Evolutionary conservation across 1,139 yeast genomes (phyloP), one percentile per base, ranked within the genome.

Genomic region (Pneumocystis carinii): DNA sequence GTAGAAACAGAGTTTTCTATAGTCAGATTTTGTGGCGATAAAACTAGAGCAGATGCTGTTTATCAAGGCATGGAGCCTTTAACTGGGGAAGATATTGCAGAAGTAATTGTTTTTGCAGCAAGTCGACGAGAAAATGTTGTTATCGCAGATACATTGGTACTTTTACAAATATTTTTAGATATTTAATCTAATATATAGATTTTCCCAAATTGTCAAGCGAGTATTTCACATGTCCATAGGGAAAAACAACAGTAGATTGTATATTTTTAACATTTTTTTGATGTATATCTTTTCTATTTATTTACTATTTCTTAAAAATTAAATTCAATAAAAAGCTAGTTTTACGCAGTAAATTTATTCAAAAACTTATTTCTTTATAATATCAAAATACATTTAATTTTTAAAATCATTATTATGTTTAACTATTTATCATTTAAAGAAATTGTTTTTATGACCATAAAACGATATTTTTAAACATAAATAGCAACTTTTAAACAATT

Each of bases 1-100:
- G 95, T 88, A 32, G 89, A 87, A 74, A 89, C 96, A 17, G 96
- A 89, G 71, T 89, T 89, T 72, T 85, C 92, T 7, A 57, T 70
- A 65, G 61, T 63, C 27, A 39, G 66, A 32, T 85, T 82, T 77
- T 79, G 83, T 67, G 95, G 95, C 65, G 94, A 88, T 72, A 71
- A 76, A 61, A 76, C 75, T 5, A 81, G 81, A 71, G 95, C 95
- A 10, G 84, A 84, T 68, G 81, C 80, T 19, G 90, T 86, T 32
- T 89, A 88, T 72, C 78, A 78, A 57, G 90, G 89, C 58, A 80
- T 85, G 48, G 84, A 82, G 63, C 95, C 96, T 24, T 77, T 89
- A 67, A 76, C 76, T 48, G 90, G 94, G 1, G 84, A 81, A 61
- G 96, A 89, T 70, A 83, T 89, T 71, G 95, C 96, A 10, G 96